phyloP scores from a whole-genome alignment of 2,329 filamentous ascomycete genomes.

The Scedosporium apiospermum region DNA sequence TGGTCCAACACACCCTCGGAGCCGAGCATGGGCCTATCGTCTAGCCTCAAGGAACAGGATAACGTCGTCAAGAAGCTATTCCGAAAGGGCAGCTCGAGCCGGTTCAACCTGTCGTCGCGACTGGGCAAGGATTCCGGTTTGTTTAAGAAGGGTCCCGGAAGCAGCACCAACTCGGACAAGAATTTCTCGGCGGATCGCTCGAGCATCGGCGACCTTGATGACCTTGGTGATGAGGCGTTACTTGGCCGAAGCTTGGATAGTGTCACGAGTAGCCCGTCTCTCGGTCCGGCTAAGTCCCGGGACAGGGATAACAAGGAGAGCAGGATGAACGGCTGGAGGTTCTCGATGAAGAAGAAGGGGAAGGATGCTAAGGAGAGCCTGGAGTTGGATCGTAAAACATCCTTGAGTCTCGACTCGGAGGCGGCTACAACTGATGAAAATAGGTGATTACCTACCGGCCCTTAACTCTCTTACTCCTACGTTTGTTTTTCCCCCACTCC shows the following conservation, averaged over 20 bases:
- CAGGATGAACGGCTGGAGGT: constrained; percentile 43
- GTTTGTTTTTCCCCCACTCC: background rate
- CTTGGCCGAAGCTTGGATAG: constrained; percentile 47
- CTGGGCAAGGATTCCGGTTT: constrained; percentile 43
- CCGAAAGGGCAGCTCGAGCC: constrained; percentile 56
- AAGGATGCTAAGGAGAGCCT: constrained; percentile 46
- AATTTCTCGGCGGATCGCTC: constrained; percentile 46
- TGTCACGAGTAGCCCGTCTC: constrained; percentile 43
- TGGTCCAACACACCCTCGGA: constrained; percentile 50
- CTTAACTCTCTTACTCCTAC: background rate
- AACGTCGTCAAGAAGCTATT: constrained; percentile 52
- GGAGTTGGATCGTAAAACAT: constrained; percentile 33
- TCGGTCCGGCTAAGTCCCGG: constrained; percentile 40
- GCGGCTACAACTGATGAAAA: constrained; percentile 12
- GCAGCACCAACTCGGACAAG: constrained; percentile 47
- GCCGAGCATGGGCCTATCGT: constrained; percentile 21
- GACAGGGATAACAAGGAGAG: constrained; percentile 39
- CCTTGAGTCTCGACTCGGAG: constrained; percentile 15
- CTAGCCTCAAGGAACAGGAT: constrained; percentile 39
- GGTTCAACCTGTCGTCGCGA: constrained; percentile 52
- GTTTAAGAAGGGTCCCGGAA: constrained; percentile 51
- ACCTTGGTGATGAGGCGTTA: constrained; percentile 35
- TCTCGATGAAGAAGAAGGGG: constrained; percentile 51
- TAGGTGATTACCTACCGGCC: background rate
- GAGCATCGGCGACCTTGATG: constrained; percentile 48